Conservation (phyloP, 2,329 filamentous ascomycete genomes). For the Stachybotrys chlorohalonatus region DNA sequence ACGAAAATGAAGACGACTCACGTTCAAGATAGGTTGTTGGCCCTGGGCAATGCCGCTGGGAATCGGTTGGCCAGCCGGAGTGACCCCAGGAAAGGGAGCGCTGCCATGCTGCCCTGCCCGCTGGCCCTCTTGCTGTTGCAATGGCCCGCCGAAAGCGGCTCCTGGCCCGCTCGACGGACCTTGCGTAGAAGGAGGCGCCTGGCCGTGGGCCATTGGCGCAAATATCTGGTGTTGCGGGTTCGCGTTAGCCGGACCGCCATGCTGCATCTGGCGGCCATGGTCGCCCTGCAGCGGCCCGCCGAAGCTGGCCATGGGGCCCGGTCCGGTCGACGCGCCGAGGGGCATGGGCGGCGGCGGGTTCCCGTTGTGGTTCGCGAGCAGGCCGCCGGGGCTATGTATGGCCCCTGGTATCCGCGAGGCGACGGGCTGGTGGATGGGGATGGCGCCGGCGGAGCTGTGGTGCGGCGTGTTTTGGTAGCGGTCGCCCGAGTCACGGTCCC, state of each 20-base stretch:
- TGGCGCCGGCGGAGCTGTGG: conserved; percentile 79
- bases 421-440: conserved; percentile 90
- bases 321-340: conserved; percentile 40
- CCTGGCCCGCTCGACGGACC: conserved; percentile 51
- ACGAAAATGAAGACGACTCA: conserved; percentile 23
- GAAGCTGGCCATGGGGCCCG: conserved; percentile 37
- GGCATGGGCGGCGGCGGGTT: conserved; percentile 40
- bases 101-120: conserved; percentile 33
- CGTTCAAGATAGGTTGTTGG: conserved; percentile 40
- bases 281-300: conserved; percentile 47
- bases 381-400: conserved; percentile 85
- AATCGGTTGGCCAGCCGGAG: conserved; percentile 26
- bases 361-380: conserved; percentile 66
- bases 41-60: conserved; percentile 30
- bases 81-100: conserved; percentile 39
- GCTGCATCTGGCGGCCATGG: conserved; percentile 40
- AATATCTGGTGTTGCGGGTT: conserved; percentile 48
- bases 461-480: conserved; percentile 62
- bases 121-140: conserved; percentile 56
- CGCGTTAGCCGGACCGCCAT: conserved; percentile 38
- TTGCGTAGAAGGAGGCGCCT: conserved; percentile 41
- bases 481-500: conserved; percentile 58
- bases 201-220: conserved; percentile 40
- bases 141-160: conserved; percentile 61
- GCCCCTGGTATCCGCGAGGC: conserved; percentile 70